phyloP scores from a whole-genome alignment of 2,329 filamentous ascomycete genomes.

The Orbilia quercus region DNA sequence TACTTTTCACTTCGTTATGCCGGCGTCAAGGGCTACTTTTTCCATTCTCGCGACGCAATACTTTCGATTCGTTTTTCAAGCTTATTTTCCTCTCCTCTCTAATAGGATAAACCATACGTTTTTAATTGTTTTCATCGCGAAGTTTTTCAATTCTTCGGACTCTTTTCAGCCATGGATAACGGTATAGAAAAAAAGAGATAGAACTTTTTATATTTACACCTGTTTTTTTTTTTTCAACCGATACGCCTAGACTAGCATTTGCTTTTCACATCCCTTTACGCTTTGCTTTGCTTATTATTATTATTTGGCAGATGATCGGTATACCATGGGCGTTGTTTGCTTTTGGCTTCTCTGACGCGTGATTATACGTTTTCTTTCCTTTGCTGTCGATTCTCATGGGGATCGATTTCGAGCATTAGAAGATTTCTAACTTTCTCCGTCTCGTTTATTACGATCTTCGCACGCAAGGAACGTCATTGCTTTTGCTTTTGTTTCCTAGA shows the following conservation, averaged over 20 bases:
- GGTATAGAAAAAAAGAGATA: constrained; percentile 57
- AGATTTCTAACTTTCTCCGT: constrained; percentile 14
- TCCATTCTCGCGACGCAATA: constrained; percentile 29
- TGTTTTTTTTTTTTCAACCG: constrained; percentile 8
- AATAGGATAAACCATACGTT: constrained; percentile 23
- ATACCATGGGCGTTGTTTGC: constrained; percentile 55
- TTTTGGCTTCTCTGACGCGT: constrained; percentile 8
- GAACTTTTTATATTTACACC: too few relatives aligned
- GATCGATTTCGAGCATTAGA: constrained; percentile 52
- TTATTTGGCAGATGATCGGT: constrained; percentile 7
- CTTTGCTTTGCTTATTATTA: background rate
- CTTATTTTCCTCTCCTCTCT: constrained; percentile 20
- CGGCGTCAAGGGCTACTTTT: constrained; percentile 48
- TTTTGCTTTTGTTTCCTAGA: constrained; percentile 17
- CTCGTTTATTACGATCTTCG: constrained; percentile 9
- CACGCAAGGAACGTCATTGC: background rate
- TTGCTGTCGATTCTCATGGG: constrained; percentile 22
- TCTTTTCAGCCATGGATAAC: constrained; percentile 24
- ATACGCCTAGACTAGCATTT: constrained; percentile 48
- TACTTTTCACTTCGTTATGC: constrained; percentile 19
- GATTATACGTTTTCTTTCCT: background rate
- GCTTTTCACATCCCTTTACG: constrained; percentile 3
- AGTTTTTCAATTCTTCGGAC: background rate
- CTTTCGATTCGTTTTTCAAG: constrained; percentile 7
- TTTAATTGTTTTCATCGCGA: constrained; percentile 12